Evolutionary conservation across 371 early-diverging fungal species (phyloP).

Genomic region (Nosema muscidifuracis): DNA sequence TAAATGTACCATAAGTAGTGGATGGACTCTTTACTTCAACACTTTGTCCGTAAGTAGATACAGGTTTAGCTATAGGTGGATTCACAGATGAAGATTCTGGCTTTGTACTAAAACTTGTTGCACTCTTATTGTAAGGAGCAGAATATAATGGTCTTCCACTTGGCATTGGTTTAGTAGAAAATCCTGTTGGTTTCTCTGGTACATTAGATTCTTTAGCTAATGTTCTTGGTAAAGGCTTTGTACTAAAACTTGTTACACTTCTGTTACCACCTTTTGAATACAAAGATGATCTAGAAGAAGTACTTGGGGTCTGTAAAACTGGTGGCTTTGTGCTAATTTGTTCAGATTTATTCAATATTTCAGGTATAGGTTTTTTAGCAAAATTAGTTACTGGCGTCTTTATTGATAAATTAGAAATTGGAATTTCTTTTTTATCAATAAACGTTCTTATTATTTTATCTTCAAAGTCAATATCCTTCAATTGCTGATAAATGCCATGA

Average conservation of each 20-base stretch:
- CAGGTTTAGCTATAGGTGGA: too few species aligned
- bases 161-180: too few species aligned
- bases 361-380: background rate
- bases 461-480: conserved; percentile 2
- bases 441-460: background rate
- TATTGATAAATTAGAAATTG: background rate
- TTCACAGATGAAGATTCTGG: too few species aligned
- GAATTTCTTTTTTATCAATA: background rate
- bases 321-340: too few species aligned
- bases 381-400: background rate
- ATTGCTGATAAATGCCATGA: background rate
- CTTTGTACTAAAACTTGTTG: background rate
- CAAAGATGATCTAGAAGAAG: too few species aligned
- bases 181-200: too few species aligned
- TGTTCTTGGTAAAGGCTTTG: background rate
- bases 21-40: too few species aligned
- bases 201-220: too few species aligned
- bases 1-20: too few species aligned
- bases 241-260: background rate
- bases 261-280: background rate
- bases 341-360: too few species aligned
- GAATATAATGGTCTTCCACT: background rate
- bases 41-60: background rate
- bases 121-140: background rate
- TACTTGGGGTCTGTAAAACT: too few species aligned